phyloP scores from a whole-genome alignment of 352 stramenopile species.

The Globisporangium middletonii region DNA sequence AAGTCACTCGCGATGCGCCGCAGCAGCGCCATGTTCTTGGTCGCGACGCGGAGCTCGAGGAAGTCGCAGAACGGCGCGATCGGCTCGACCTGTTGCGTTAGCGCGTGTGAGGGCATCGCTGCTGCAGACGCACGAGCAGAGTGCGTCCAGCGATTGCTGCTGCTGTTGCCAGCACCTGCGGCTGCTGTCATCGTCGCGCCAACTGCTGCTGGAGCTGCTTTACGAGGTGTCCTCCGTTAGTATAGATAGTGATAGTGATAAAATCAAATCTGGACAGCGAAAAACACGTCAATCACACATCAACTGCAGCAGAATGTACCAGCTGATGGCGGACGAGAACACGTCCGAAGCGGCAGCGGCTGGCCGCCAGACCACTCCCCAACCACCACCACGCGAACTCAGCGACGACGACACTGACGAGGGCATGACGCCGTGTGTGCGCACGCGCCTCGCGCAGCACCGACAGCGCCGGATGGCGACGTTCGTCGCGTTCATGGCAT shows the following conservation, averaged over 20 bases:
- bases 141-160: no score
- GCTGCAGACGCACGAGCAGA: no score
- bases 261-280: no score
- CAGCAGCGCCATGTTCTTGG: constrained; percentile 21
- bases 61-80: constrained; percentile 24
- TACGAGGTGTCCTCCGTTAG: no score
- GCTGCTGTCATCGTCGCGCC: no score
- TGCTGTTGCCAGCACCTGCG: no score
- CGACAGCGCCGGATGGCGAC: constrained; percentile 18
- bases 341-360: not conserved
- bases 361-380: not conserved
- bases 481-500: constrained; percentile 47
- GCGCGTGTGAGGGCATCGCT: no score
- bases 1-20: constrained; percentile 25
- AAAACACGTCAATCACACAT: no score
- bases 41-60: constrained; percentile 24
- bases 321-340: not conserved
- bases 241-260: no score
- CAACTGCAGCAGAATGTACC: not conserved
- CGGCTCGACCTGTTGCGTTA: not conserved
- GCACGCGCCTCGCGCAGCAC: not conserved
- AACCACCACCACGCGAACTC: not conserved
- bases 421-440: not conserved
- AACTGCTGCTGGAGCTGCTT: no score
- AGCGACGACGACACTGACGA: not conserved